phyloP scores from a whole-genome alignment of 805 yeast genomes.

The Trichomonascus vanleenenianus region DNA sequence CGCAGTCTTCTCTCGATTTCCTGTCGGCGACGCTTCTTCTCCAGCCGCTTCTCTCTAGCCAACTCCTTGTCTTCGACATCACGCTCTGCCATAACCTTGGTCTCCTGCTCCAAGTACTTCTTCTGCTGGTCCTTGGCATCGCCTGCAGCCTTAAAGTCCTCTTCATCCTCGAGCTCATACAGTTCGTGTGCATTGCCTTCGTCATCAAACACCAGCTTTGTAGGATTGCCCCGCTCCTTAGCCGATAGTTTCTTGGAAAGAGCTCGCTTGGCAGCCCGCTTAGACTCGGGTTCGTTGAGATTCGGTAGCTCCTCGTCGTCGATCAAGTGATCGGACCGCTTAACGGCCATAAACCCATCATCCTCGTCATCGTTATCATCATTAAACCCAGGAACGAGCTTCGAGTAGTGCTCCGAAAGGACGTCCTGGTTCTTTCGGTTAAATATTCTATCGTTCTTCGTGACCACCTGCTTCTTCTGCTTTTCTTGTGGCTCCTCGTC shows the following conservation, averaged over 20 bases:
- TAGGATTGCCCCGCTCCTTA: slow-evolving; percentile 56
- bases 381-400: slow-evolving; percentile 45
- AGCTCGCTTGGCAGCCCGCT: slow-evolving; percentile 77
- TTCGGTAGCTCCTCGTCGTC: slow-evolving; percentile 37
- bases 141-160: slow-evolving; percentile 66
- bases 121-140: slow-evolving; percentile 62
- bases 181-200: slow-evolving; percentile 89
- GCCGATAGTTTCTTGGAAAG: slow-evolving; percentile 72
- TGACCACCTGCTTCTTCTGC: slow-evolving; percentile 48
- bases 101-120: slow-evolving; percentile 58
- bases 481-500: slow-evolving; percentile 34
- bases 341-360: slow-evolving; percentile 74
- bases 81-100: slow-evolving; percentile 56
- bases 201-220: slow-evolving; percentile 82
- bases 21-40: slow-evolving; percentile 81
- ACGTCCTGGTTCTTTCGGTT: slow-evolving; percentile 91
- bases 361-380: slow-evolving; percentile 44
- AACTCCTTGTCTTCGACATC: slow-evolving; percentile 72
- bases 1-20: slow-evolving; percentile 61
- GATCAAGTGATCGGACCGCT: slow-evolving; percentile 67
- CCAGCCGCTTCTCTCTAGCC: slow-evolving; percentile 71
- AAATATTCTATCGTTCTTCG: slow-evolving; percentile 93
- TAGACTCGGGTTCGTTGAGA: slow-evolving; percentile 69
- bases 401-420: slow-evolving; percentile 78
- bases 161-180: slow-evolving; percentile 86